phyloP scores from a whole-genome alignment of 2,329 filamentous ascomycete genomes.

The Paraconiothyrium brasiliense region DNA sequence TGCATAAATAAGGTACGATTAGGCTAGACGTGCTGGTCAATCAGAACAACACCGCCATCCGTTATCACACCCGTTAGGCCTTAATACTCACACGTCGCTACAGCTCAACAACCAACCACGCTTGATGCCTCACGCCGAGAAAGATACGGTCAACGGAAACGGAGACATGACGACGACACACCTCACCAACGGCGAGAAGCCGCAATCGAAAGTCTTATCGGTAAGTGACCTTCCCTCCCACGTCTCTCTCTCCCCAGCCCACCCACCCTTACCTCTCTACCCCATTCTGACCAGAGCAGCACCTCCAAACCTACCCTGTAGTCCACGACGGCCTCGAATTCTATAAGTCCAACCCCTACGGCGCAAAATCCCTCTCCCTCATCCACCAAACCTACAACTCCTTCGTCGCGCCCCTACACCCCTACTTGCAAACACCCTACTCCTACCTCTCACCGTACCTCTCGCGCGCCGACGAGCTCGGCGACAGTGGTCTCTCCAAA shows the following conservation, averaged over 20 bases:
- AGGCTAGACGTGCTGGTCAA: not conserved
- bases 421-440: conserved; percentile 81
- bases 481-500: conserved; percentile 48
- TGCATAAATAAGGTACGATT: conserved; percentile 10
- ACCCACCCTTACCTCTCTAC: not conserved
- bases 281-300: conserved; percentile 60
- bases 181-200: conserved; percentile 52
- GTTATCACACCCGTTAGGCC: not conserved
- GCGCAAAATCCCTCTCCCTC: conserved; percentile 81
- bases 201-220: conserved; percentile 50
- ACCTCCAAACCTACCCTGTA: conserved; percentile 84
- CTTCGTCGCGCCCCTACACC: conserved; percentile 79
- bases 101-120: not conserved
- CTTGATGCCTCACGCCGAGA: conserved; percentile 46
- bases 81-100: not conserved
- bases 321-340: conserved; percentile 80
- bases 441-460: conserved; percentile 86
- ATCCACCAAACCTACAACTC: conserved; percentile 78
- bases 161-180: conserved; percentile 45
- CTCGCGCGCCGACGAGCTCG: conserved; percentile 73
- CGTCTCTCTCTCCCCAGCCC: conserved; percentile 19
- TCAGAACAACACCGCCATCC: not conserved
- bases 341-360: conserved; percentile 84
- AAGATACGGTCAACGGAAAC: conserved; percentile 42
- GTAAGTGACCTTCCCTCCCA: conserved; percentile 38